phyloP scores from a whole-genome alignment of 2,329 filamentous ascomycete species.

The Pseudogymnoascus pannorum region DNA sequence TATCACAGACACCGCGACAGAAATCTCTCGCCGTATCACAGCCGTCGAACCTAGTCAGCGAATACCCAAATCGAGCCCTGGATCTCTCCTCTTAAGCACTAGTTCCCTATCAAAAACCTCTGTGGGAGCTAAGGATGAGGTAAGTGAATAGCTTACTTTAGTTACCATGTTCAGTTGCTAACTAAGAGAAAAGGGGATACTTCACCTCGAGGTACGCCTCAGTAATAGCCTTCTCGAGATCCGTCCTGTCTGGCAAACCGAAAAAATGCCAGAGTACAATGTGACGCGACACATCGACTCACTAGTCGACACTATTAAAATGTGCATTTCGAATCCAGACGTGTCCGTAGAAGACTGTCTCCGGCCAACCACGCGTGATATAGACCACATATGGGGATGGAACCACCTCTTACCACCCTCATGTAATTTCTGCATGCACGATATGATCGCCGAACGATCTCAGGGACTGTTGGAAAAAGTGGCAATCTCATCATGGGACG shows the following conservation, averaged over 20 bases:
- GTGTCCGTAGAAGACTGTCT: slow-evolving; percentile 29
- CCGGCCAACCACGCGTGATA: slow-evolving; percentile 31
- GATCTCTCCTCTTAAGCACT: slow-evolving; percentile 16
- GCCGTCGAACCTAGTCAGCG: neutral
- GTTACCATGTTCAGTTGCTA: slow-evolving; percentile 14
- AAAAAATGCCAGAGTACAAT: slow-evolving; percentile 37
- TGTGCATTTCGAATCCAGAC: slow-evolving; percentile 27
- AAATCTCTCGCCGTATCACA: slow-evolving; percentile 25
- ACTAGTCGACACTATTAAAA: slow-evolving; percentile 34
- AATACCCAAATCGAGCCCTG: slow-evolving; percentile 1
- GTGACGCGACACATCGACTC: slow-evolving; percentile 36
- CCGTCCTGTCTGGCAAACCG: slow-evolving; percentile 35
- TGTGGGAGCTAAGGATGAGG: slow-evolving; percentile 21
- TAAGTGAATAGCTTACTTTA: slow-evolving; percentile 15
- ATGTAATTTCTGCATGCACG: slow-evolving; percentile 40
- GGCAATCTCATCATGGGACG: slow-evolving; percentile 29
- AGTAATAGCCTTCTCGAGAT: slow-evolving; percentile 27
- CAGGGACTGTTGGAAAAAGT: slow-evolving; percentile 28
- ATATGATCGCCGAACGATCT: slow-evolving; percentile 36
- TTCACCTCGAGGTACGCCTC: slow-evolving; percentile 30
- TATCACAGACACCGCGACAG: slow-evolving; percentile 23
- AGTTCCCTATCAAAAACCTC: slow-evolving; percentile 11
- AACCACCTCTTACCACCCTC: slow-evolving; percentile 38
- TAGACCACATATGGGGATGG: slow-evolving; percentile 41
- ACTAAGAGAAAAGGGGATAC: slow-evolving; percentile 21